A percentile compares a stretch with the other conserved stretches of the same genome.
phyloP scores from a whole-genome alignment of 768 basidiomycete genomes.

The Cyathus striatus region DNA sequence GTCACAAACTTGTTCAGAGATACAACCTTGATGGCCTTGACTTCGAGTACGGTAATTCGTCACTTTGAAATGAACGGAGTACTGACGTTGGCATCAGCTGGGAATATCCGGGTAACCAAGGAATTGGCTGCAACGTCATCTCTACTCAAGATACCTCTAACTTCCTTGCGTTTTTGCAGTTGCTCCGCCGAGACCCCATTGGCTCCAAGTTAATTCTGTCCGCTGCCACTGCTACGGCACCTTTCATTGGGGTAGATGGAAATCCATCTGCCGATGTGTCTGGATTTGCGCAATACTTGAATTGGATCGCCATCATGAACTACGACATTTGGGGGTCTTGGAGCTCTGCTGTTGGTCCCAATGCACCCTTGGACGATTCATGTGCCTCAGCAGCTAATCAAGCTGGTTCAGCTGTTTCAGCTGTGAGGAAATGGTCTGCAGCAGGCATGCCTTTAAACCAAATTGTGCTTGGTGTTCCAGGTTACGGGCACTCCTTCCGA shows the following conservation, averaged over 20 bases:
- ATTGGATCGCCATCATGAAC: constrained; percentile 56
- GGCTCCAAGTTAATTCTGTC: constrained; percentile 55
- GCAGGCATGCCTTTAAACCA: constrained; percentile 69
- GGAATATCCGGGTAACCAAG: constrained; percentile 77
- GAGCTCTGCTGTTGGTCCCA: constrained; percentile 70
- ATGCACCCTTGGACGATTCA: constrained; percentile 80
- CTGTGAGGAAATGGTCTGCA: constrained; percentile 63
- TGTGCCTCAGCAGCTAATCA: constrained; percentile 60
- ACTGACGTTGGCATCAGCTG: constrained; percentile 44
- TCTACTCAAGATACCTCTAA: constrained; percentile 65
- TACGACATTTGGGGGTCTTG: constrained; percentile 68
- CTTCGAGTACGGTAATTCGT: constrained; percentile 33
- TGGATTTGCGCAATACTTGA: constrained; percentile 64
- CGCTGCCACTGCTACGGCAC: constrained; percentile 34
- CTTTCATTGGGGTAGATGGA: constrained; percentile 42
- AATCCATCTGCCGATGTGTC: constrained; percentile 61
- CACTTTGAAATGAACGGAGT: background rate
- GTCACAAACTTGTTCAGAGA: constrained; percentile 37
- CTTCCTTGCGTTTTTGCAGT: constrained; percentile 55
- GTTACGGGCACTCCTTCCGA: constrained; percentile 77
- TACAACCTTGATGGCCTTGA: constrained; percentile 60
- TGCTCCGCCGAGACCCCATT: constrained; percentile 48
- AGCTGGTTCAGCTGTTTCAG: constrained; percentile 70
- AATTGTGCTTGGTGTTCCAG: constrained; percentile 78
- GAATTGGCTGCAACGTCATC: constrained; percentile 68